A percentile compares a stretch with the other conserved stretches of the same genome.
phyloP scores from a whole-genome alignment of 2,329 filamentous ascomycete genomes.

The Paramyrothecium roridum region DNA sequence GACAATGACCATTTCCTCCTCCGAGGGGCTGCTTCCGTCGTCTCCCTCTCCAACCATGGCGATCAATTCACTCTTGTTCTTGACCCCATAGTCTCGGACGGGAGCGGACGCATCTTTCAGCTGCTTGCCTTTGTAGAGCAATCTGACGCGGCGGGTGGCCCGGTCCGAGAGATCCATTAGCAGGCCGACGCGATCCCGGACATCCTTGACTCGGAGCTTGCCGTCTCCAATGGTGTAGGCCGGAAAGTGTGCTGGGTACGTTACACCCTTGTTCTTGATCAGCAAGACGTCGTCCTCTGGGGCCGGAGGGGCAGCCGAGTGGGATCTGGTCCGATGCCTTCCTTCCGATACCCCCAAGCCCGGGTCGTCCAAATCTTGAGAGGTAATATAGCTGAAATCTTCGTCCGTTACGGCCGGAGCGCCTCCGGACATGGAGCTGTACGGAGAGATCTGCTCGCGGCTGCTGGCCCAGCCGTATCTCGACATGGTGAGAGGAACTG shows the following conservation, averaged over 20 bases:
- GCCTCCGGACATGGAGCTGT: conserved; percentile 42
- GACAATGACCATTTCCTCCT: conserved; percentile 41
- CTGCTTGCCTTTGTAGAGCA: conserved; percentile 71
- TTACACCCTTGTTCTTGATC: conserved; percentile 64
- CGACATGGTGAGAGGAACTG: conserved; percentile 51
- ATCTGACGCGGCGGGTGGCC: conserved; percentile 52
- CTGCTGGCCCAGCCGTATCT: conserved; percentile 48
- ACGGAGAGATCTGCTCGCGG: conserved; percentile 50
- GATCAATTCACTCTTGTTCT: conserved; percentile 59
- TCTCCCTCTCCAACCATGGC: conserved; percentile 37
- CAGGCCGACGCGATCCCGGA: conserved; percentile 64
- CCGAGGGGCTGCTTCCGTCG: conserved; percentile 32
- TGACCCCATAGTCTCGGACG: conserved; percentile 59
- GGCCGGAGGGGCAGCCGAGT: conserved; percentile 26
- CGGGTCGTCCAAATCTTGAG: conserved; percentile 60
- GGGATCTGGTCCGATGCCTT: conserved; percentile 38
- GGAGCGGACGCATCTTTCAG: conserved; percentile 61
- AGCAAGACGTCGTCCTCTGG: conserved; percentile 68
- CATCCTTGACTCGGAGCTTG: conserved; percentile 62
- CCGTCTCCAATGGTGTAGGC: conserved; percentile 74
- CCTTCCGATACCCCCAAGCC: conserved; percentile 29
- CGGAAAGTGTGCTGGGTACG: conserved; percentile 70
- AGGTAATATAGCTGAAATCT: conserved; percentile 82
- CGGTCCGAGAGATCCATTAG: conserved; percentile 61
- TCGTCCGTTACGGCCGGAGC: conserved; percentile 67